Evolutionary conservation across 208 protist species (phyloP), one percentile per base, ranked within the genome.

Genomic region (Acanthamoeba healyi): DNA sequence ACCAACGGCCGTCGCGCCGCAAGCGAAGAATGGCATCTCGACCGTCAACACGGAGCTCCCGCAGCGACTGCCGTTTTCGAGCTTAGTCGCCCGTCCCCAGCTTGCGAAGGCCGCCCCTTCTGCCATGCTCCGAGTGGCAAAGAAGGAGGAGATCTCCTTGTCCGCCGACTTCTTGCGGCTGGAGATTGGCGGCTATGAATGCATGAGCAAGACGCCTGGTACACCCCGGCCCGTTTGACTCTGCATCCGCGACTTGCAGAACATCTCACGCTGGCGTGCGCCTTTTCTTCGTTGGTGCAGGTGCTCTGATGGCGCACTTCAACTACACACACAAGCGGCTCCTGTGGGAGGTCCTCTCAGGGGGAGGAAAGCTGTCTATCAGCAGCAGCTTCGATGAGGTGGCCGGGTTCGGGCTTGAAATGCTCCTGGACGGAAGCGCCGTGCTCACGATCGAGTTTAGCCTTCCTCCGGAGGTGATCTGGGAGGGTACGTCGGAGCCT

Each of bases 361-460:
- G 36, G 0, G 34, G 34, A 1, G 84, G 26, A 9, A 24, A 51
- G 32, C 61, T 91, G 22, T 32, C 42, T 19, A 91, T 91, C 46
- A 0, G 1, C 34, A 70, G 54, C 56, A 32, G 2, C 17, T 91
- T 91, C 29, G 61, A 91, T 29, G 84, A 91, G 14, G 29, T 91
- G 38, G 61, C 84, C 10, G 84, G 84, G 4, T 91, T 91, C 40
- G 84, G 84, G 7, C 34, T 91, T 10, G 84, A 91, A 24, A 49
- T 82, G 89, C 56, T 65, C 26, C 34, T 74, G 65, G 65, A 74
- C 22, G 40, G 5, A 0, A 54, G 42, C 17, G 89, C 58, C 42
- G 63, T 93, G 67, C 89, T 93, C 49, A 93, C 67, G 38, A 93
- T 93, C 61, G 89, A 93, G 89, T 93, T 82, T 29, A 65, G 34